Percentiles rank a stretch among this genome's conserved stretches.
These are phyloP conservation scores for Cladosporium velox DNA, from an alignment of 2,329 filamentous ascomycete genomes.

Conservation along the genomic window DNA sequence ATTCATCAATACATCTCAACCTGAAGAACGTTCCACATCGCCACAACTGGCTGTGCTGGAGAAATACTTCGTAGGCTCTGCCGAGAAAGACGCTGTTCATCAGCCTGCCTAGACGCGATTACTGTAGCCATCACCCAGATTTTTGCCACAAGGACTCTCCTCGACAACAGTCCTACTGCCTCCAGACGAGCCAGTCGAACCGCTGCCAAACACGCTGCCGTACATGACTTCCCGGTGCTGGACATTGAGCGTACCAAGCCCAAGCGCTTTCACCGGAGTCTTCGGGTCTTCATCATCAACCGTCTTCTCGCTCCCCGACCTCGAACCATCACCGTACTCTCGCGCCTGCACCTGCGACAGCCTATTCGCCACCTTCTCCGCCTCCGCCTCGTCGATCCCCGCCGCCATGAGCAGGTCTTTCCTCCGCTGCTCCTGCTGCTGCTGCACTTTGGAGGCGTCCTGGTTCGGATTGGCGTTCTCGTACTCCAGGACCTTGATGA, in stretches of 20 bases:
- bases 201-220: conserved; percentile 24
- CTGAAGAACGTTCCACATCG: conserved; percentile 16
- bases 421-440: conserved; percentile 24
- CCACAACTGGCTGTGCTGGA: conserved; percentile 27
- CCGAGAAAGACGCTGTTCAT: too few relatives aligned
- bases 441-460: conserved; percentile 23
- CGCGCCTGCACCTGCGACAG: conserved; percentile 15
- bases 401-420: conserved; percentile 27
- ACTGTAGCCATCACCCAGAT: neutral
- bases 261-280: conserved; percentile 18
- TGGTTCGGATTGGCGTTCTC: conserved; percentile 38
- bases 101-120: conserved; percentile 1
- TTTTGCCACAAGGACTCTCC: neutral
- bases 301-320: neutral
- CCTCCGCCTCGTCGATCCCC: conserved; percentile 28
- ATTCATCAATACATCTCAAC: neutral
- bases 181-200: neutral
- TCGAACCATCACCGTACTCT: neutral
- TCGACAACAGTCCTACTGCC: conserved; percentile 22
- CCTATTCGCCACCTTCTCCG: conserved; percentile 25
- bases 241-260: conserved; percentile 1
- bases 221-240: conserved; percentile 23
- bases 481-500: conserved; percentile 38
- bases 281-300: conserved; percentile 12
- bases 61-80: conserved; percentile 16